Conservation (phyloP, 208 protist species). For the Leishmania martiniquensis region DNA sequence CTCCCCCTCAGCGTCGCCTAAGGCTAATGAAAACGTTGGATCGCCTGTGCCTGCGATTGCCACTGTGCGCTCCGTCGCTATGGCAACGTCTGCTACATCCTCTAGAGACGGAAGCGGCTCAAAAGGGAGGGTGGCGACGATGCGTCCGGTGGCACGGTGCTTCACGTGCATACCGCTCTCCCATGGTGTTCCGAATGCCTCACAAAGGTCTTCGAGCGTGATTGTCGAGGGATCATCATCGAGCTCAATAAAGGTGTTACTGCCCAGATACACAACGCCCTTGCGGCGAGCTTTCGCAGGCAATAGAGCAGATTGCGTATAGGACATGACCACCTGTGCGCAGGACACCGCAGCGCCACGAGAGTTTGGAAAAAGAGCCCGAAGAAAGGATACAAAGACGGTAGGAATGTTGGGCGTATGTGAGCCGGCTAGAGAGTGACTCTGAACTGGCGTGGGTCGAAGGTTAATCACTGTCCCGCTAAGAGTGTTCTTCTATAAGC, state of each 20-base stretch:
- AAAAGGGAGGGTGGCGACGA: constrained; percentile 80
- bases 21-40: background rate
- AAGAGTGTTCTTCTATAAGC: no score
- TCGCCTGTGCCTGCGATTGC: background rate
- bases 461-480: no score
- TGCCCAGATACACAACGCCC: constrained; percentile 64
- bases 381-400: no score
- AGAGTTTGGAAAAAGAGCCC: no score
- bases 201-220: constrained; percentile 74
- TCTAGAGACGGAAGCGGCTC: constrained; percentile 44
- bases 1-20: constrained; percentile 9
- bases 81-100: constrained; percentile 2
- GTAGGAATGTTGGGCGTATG: no score
- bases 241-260: constrained; percentile 67
- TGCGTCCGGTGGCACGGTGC: constrained; percentile 43
- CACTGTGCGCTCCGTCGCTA: background rate
- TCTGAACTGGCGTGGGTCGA: no score
- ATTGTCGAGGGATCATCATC: constrained; percentile 52
- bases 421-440: no score
- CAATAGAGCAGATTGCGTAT: background rate
- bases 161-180: constrained; percentile 57
- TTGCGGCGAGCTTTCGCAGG: background rate
- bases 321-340: constrained; percentile 7
- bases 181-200: constrained; percentile 57
- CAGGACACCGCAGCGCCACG: background rate